Evolutionary conservation across 1,284 basidiomycete genomes (phyloP), one percentile per base, ranked within the genome.

Genomic region (Ustilago vetiveriae): DNA sequence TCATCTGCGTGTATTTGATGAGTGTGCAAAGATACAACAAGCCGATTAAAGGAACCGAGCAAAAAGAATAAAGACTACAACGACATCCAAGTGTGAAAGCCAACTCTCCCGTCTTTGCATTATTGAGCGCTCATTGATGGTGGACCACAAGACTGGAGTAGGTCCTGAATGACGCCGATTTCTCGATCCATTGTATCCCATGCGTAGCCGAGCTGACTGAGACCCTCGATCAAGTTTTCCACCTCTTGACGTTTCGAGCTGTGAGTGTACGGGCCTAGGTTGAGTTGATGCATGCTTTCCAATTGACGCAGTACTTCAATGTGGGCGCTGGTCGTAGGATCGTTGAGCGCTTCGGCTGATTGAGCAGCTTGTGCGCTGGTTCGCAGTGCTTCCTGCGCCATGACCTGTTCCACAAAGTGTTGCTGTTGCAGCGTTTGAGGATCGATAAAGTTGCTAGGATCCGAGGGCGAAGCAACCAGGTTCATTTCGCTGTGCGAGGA

Each of bases 141-240:
- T n/a, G 22, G 19, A 10, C 42, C 42, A n/a, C 42, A 26, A 6
- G 57, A 44, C 42, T 65, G 50, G 14, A 78, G 37, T 26, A 75
- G n/a, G 23, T 70, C 71, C 36, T 72, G 58, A n/a, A 80, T 63
- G 23, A 67, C 63, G 6, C 63, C 54, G 22, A 80, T 76, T 36
- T 80, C 74, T 13, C 54, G 40, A 14, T 74, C 77, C 55, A 80
- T 57, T 17, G 66, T 67, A 10, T 78, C 54, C 63, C 67, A 79
- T 3, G 79, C 78, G 22, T 72, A 81, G 9, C 78, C 79, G 6
- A 80, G 45, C 51, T 80, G 78, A 10, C 70, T 67, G 14, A 81
- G 53, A 9, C 62, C 79, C 52, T 79, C 65, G 33, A 79, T 51
- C 35, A 74, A 60, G 16, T 60, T 51, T 8, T 67, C 67, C 17